Percentiles rank a stretch among this genome's conserved stretches.
phyloP scores from a whole-genome alignment of 345 rosid species.

The Schrenkiella parvula region DNA sequence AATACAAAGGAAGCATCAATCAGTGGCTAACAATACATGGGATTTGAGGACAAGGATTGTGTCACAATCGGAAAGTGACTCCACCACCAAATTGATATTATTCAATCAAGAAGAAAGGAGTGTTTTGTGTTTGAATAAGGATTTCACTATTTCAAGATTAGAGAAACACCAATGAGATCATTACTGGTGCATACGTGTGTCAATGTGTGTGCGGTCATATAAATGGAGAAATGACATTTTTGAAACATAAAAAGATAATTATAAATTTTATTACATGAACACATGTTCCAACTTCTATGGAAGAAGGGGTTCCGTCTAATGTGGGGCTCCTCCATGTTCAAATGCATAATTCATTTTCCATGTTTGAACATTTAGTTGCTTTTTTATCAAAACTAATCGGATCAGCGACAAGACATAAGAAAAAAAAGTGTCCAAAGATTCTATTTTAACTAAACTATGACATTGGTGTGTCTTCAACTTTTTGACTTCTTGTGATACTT shows the following conservation, averaged over 20 bases:
- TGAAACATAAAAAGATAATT: background rate
- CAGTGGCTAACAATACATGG: constrained; percentile 18
- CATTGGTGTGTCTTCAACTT: too few species aligned
- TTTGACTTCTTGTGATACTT: background rate
- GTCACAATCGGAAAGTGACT: constrained; percentile 25
- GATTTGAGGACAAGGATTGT: constrained; percentile 24
- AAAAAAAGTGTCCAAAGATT: too few species aligned
- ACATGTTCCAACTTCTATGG: constrained; percentile 13
- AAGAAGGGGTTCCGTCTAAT: constrained; percentile 4
- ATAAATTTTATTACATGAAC: background rate
- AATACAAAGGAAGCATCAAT: constrained; percentile 1
- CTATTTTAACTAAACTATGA: too few species aligned
- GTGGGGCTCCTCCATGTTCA: constrained; percentile 18
- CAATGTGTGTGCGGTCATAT: constrained; percentile 1
- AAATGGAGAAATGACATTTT: background rate
- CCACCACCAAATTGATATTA: constrained; percentile 1
- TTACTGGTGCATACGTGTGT: constrained; percentile 15
- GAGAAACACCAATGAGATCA: constrained; percentile 19
- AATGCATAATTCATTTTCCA: background rate
- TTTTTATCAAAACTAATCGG: too few species aligned
- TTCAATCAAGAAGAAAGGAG: background rate
- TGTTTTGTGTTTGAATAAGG: background rate
- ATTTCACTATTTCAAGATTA: background rate
- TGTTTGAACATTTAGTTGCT: background rate
- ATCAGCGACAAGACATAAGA: too few species aligned